Evolutionary conservation across 2,329 filamentous ascomycete genomes (phyloP).

Genomic region (Xylaria sp.): DNA sequence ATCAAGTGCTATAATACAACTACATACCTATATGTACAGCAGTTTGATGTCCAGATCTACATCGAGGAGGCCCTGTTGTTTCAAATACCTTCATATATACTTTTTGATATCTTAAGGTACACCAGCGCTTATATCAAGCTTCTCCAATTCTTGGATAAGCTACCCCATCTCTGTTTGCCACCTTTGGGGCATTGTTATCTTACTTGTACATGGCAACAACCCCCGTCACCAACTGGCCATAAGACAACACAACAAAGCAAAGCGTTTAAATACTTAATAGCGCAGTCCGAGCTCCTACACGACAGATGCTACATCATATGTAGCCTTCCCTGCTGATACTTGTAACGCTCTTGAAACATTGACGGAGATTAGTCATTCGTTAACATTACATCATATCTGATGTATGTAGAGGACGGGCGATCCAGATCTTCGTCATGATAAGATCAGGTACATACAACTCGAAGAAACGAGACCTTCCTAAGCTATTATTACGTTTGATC

Average conservation of each 20-base stretch:
- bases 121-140: neutral
- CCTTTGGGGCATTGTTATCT: slow-evolving; percentile 3
- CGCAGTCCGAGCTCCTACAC: slow-evolving; percentile 21
- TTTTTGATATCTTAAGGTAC: neutral
- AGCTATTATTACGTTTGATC: slow-evolving; percentile 10
- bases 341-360: slow-evolving; percentile 4
- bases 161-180: slow-evolving; percentile 7
- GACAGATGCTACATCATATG: slow-evolving; percentile 3
- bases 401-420: neutral
- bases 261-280: slow-evolving; percentile 2
- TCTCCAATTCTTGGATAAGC: neutral
- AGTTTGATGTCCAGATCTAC: neutral
- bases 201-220: neutral
- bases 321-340: slow-evolving; percentile 6
- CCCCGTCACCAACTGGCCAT: slow-evolving; percentile 4
- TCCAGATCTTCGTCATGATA: neutral
- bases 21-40: neutral
- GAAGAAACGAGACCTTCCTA: slow-evolving; percentile 4
- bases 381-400: slow-evolving; percentile 2
- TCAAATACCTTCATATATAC: neutral
- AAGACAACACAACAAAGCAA: slow-evolving; percentile 1
- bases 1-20: neutral
- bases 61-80: neutral
- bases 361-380: neutral
- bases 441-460: neutral